Percentiles rank a stretch among this genome's conserved stretches.
Conservation (phyloP, 2,329 filamentous ascomycete species). For the Epicoccum nigrum region DNA sequence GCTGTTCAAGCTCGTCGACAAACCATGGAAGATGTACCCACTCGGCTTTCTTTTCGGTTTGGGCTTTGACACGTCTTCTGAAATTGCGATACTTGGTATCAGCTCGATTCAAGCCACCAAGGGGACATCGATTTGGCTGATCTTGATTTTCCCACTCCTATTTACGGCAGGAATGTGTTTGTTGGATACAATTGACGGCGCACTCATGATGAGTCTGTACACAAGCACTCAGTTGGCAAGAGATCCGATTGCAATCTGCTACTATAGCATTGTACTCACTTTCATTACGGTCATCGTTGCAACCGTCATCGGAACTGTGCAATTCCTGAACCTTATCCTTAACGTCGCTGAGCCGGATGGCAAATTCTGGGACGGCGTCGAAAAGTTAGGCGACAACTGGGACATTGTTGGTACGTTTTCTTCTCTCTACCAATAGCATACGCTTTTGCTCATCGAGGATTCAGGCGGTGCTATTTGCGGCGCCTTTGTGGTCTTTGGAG, state of each 20-base stretch:
- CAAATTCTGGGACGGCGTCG: constrained; percentile 89
- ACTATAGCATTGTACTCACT: constrained; percentile 90
- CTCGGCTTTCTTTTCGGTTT: constrained; percentile 84
- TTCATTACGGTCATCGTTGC: constrained; percentile 83
- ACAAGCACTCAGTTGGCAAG: constrained; percentile 77
- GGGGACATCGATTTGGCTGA: constrained; percentile 92
- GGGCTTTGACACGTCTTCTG: constrained; percentile 93
- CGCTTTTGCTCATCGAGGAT: constrained; percentile 9
- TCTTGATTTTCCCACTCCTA: constrained; percentile 85
- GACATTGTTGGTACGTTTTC: constrained; percentile 53
- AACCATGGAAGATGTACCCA: constrained; percentile 95
- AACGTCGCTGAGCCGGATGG: constrained; percentile 77
- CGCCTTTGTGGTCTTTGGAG: constrained; percentile 78
- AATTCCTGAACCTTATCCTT: constrained; percentile 78
- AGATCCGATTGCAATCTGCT: constrained; percentile 87
- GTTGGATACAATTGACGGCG: constrained; percentile 89
- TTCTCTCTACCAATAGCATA: background rate
- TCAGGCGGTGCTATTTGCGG: constrained; percentile 77
- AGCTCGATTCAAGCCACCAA: constrained; percentile 83
- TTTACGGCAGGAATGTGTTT: constrained; percentile 97
- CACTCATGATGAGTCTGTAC: constrained; percentile 94
- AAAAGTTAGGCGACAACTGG: constrained; percentile 52
- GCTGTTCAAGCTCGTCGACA: constrained; percentile 75
- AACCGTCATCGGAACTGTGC: constrained; percentile 82
- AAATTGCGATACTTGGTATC: constrained; percentile 90